Evolutionary conservation across 1,284 basidiomycete species (phyloP).

Genomic region (Cutaneotrichosporon sp.): DNA sequence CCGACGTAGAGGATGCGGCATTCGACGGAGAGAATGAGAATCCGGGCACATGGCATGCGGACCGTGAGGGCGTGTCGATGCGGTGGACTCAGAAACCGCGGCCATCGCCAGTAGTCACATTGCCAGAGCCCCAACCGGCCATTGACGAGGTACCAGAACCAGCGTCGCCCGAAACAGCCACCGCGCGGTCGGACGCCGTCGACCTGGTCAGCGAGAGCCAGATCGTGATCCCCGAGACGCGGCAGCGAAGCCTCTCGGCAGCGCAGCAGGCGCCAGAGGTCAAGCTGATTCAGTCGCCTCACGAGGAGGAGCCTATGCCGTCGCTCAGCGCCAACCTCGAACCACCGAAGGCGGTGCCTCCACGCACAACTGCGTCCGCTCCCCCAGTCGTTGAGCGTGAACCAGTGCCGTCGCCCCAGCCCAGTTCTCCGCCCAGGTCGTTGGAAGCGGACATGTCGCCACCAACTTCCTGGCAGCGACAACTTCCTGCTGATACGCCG

Average conservation of each 20-base stretch:
- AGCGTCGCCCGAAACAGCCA: not conserved
- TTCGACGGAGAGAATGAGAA: constrained; percentile 19
- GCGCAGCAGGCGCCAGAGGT: not conserved
- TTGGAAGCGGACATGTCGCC: not conserved
- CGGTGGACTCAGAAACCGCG: constrained; percentile 5
- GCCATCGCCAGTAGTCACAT: not conserved
- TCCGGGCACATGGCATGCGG: constrained; percentile 10
- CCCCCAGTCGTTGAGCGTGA: not conserved
- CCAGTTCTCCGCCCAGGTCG: not conserved
- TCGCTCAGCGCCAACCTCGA: not conserved
- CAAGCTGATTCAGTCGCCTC: not conserved
- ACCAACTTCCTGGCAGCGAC: not conserved
- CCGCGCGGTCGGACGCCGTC: constrained; percentile 9
- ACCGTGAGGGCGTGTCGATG: not conserved
- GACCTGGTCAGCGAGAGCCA: constrained; percentile 9
- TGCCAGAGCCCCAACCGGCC: not conserved
- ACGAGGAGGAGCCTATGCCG: not conserved
- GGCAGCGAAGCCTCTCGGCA: not conserved
- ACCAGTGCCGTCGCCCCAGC: not conserved
- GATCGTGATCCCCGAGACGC: not conserved
- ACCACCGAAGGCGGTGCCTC: not conserved
- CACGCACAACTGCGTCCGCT: not conserved
- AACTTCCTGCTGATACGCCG: no score
- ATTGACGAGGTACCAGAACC: not conserved
- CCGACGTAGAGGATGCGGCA: constrained; percentile 9